A percentile compares a stretch with the other conserved stretches of the same genome.
Conservation (phyloP, 2,329 filamentous ascomycete genomes). For the Alternaria sp. region DNA sequence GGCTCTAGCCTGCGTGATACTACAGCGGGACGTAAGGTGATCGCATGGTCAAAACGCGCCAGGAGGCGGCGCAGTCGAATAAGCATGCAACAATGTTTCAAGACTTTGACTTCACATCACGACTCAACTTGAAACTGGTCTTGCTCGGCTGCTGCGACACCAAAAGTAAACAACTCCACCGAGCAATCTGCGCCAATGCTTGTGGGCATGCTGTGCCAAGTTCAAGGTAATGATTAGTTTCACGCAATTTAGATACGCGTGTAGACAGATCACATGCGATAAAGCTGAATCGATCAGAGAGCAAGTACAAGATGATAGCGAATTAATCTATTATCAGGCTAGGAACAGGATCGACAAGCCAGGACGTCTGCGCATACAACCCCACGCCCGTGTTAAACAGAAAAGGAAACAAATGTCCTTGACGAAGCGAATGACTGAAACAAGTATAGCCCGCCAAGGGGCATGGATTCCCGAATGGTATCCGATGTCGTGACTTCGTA, state of each 20-base stretch:
- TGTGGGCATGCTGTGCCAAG: not conserved
- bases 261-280: not conserved
- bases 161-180: not conserved
- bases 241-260: not conserved
- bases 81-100: not conserved
- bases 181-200: not conserved
- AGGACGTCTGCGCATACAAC: slow-evolving; percentile 3
- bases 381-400: slow-evolving; percentile 1
- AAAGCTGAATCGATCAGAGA: not conserved
- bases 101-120: not conserved
- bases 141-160: not conserved
- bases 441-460: slow-evolving; percentile 25
- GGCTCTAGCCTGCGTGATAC: not conserved
- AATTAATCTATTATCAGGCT: slow-evolving; percentile 2
- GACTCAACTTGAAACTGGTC: not conserved
- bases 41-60: not conserved
- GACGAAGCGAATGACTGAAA: slow-evolving; percentile 26
- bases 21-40: not conserved
- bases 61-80: not conserved
- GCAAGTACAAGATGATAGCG: not conserved
- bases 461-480: slow-evolving; percentile 32
- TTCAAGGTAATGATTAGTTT: not conserved
- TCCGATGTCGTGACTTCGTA: slow-evolving; percentile 46
- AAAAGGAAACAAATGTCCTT: not conserved
- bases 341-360: slow-evolving; percentile 12